Conservation (phyloP, 768 basidiomycete species). For the Trichaptum fuscoviolaceum region DNA sequence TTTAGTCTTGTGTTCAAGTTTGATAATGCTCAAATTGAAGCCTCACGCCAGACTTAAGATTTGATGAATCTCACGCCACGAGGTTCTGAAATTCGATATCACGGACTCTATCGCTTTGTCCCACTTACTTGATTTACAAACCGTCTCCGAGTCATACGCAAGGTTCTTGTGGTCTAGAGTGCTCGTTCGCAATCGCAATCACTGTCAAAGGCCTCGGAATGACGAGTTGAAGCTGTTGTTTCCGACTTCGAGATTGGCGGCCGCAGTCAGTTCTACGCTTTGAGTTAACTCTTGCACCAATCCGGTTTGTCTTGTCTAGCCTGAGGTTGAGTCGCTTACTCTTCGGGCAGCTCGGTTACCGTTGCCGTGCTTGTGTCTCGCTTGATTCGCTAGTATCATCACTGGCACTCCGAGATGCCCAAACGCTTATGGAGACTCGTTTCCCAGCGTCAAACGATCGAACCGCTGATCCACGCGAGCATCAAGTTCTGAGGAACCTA, state of each 20-base stretch:
- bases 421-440: not conserved
- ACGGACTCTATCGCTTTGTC: not conserved
- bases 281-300: too few species aligned
- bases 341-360: not conserved
- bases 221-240: too few species aligned
- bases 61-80: not conserved
- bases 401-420: not conserved
- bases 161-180: not conserved
- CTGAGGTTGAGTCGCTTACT: too few species aligned
- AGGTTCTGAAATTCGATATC: not conserved
- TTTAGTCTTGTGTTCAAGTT: not conserved
- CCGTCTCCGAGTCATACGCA: not conserved
- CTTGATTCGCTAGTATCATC: not conserved
- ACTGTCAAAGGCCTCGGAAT: too few species aligned
- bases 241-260: too few species aligned
- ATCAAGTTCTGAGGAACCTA: not conserved
- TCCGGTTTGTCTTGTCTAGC: too few species aligned
- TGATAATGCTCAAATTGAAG: too few species aligned
- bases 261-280: too few species aligned
- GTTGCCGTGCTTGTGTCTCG: not conserved
- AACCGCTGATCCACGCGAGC: not conserved
- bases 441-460: not conserved
- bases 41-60: not conserved
- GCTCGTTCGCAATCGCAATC: too few species aligned
- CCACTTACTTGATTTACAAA: not conserved